Conservation (phyloP, 768 basidiomycete genomes). For the Lactifluus pinguis region DNA sequence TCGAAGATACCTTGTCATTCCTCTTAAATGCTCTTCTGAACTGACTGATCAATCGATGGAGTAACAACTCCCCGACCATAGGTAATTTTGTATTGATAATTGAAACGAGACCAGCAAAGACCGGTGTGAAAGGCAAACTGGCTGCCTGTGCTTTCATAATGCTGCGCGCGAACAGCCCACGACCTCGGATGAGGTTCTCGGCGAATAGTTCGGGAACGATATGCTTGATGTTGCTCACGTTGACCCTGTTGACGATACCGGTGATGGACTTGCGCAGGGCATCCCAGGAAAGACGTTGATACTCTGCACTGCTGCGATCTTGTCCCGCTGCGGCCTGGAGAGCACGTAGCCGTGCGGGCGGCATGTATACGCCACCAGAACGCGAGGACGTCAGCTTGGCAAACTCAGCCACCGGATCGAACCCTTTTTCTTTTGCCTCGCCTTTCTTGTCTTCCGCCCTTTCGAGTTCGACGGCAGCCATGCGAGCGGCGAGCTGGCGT, state of each 20-base stretch:
- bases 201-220: conserved; percentile 84
- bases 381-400: conserved; percentile 74
- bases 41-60: conserved; percentile 87
- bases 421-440: conserved; percentile 33
- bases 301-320: conserved; percentile 82
- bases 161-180: conserved; percentile 86
- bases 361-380: conserved; percentile 94
- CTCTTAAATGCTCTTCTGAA: conserved; percentile 92
- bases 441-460: conserved; percentile 36
- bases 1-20: conserved; percentile 79
- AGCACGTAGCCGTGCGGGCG: conserved; percentile 86
- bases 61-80: conserved; percentile 86
- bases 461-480: conserved; percentile 61
- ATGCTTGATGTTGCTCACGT: conserved; percentile 91
- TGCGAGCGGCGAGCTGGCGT: conserved; percentile 62
- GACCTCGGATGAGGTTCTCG: conserved; percentile 90
- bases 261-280: conserved; percentile 95
- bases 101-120: conserved; percentile 88
- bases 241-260: conserved; percentile 99
- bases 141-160: conserved; percentile 97
- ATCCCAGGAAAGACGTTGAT: conserved; percentile 95
- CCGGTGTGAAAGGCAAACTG: conserved; percentile 95
- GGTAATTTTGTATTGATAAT: conserved; percentile 98
- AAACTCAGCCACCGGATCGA: conserved; percentile 79
- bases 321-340: conserved; percentile 74